phyloP scores from a whole-genome alignment of 139 green algal genomes.

The Monoraphidium neglectum region DNA sequence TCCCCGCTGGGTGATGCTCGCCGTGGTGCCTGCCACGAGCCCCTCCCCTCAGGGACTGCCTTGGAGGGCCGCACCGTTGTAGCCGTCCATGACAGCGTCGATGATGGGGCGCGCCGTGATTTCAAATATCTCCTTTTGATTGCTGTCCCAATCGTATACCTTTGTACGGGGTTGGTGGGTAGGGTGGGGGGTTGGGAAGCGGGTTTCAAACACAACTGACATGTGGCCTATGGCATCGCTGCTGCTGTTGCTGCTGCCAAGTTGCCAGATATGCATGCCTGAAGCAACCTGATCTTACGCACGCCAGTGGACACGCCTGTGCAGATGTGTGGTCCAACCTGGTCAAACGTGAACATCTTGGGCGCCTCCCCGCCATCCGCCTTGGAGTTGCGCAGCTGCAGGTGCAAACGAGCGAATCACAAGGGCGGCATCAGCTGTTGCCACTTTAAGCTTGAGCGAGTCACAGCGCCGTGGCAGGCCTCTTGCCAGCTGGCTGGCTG shows the following conservation, averaged over 20 bases:
- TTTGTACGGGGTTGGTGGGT: conserved; percentile 12
- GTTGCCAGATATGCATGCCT: not conserved
- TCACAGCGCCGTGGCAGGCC: too few species aligned
- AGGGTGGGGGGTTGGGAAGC: not conserved
- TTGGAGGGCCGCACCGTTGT: conserved; percentile 65
- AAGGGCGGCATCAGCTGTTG: too few species aligned
- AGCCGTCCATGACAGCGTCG: conserved; percentile 72
- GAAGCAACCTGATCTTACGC: too few species aligned
- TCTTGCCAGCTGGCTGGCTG: too few species aligned
- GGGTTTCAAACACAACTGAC: too few species aligned
- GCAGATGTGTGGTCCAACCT: conserved; percentile 45
- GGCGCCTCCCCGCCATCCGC: conserved; percentile 49
- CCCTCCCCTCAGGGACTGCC: too few species aligned
- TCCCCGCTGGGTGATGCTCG: too few species aligned
- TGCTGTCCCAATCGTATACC: conserved; percentile 70
- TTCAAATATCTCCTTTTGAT: conserved; percentile 71
- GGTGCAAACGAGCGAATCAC: not conserved
- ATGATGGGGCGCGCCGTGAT: conserved; percentile 68
- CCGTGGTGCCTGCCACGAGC: too few species aligned
- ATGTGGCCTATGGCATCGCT: not conserved
- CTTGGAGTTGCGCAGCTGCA: conserved; percentile 65
- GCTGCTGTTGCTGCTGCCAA: not conserved
- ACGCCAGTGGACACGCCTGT: too few species aligned
- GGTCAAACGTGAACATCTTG: conserved; percentile 75
- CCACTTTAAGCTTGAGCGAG: too few species aligned